These are phyloP conservation scores for Solanum ossicruentum DNA, from an alignment of 257 asterid species.

Conservation along the genomic window DNA sequence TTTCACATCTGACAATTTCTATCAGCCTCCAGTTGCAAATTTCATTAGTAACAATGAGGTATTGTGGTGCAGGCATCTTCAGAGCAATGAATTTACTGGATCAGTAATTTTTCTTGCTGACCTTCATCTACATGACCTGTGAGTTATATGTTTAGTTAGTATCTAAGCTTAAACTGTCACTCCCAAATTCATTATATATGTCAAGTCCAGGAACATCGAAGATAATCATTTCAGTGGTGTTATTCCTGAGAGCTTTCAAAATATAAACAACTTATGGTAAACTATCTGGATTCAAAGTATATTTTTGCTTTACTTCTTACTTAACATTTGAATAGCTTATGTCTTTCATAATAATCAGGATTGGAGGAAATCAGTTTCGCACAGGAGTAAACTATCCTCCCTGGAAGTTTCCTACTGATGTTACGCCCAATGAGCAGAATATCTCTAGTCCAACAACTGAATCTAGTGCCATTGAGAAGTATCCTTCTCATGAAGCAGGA, in stretches of 20 bases:
- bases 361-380: constrained; percentile 66
- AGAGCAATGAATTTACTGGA: constrained; percentile 71
- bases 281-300: not conserved
- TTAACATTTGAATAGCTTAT: not conserved
- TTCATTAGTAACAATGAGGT: not conserved
- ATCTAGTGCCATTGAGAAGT: constrained; percentile 46
- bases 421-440: constrained; percentile 35
- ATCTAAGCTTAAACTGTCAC: not conserved
- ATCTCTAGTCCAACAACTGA: constrained; percentile 44
- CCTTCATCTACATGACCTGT: constrained; percentile 64
- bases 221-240: constrained; percentile 94
- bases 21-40: not conserved
- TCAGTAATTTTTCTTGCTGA: constrained; percentile 64
- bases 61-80: constrained; percentile 57
- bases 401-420: constrained; percentile 61
- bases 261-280: constrained; percentile 61
- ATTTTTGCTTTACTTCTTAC: not conserved
- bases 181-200: not conserved
- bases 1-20: not conserved
- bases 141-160: constrained; percentile 12
- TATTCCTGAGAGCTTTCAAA: constrained; percentile 67
- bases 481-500: constrained; percentile 22
- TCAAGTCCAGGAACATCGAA: constrained; percentile 63
- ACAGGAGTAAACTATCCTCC: constrained; percentile 51
- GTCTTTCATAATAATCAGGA: constrained; percentile 25